Percentiles rank a stretch among this genome's conserved stretches.
Evolutionary conservation across 2,329 filamentous ascomycete species (phyloP).

Genomic region (Fusarium verrucosum): DNA sequence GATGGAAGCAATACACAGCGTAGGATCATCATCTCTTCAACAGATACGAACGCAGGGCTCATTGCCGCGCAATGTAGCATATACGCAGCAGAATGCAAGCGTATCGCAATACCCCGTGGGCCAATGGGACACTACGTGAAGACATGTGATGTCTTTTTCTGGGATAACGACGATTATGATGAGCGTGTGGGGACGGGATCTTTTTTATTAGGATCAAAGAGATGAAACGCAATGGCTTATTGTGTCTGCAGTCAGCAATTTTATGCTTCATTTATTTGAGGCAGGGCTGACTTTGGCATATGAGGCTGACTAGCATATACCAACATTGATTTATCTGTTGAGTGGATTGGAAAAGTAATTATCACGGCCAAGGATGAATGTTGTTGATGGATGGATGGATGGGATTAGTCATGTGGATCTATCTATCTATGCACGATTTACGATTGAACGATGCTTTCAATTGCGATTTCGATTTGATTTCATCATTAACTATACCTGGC

Average conservation of each 20-base stretch:
- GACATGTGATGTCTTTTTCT: not conserved
- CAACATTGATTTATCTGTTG: slow-evolving; percentile 13
- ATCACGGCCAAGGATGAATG: not conserved
- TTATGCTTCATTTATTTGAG: slow-evolving; percentile 28
- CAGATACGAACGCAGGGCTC: slow-evolving; percentile 30
- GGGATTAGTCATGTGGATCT: not conserved
- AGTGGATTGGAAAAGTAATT: slow-evolving; percentile 17
- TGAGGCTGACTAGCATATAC: slow-evolving; percentile 10
- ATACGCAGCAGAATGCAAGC: slow-evolving; percentile 25
- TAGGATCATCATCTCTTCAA: slow-evolving; percentile 37
- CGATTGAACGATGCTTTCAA: slow-evolving; percentile 21
- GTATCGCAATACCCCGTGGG: slow-evolving; percentile 34
- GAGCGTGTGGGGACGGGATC: slow-evolving; percentile 3
- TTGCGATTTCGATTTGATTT: not conserved
- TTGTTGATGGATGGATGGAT: not conserved
- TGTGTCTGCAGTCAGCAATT: slow-evolving; percentile 12
- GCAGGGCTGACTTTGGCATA: slow-evolving; percentile 15
- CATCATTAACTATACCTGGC: not conserved
- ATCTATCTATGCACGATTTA: slow-evolving; percentile 26
- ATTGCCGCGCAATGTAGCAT: slow-evolving; percentile 39
- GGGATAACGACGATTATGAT: slow-evolving; percentile 3
- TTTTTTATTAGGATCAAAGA: slow-evolving; percentile 13
- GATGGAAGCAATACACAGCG: slow-evolving; percentile 33
- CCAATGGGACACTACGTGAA: slow-evolving; percentile 28
- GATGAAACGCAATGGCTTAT: slow-evolving; percentile 21